Conservation (phyloP, 768 basidiomycete species). For the Mycena vitilis region DNA sequence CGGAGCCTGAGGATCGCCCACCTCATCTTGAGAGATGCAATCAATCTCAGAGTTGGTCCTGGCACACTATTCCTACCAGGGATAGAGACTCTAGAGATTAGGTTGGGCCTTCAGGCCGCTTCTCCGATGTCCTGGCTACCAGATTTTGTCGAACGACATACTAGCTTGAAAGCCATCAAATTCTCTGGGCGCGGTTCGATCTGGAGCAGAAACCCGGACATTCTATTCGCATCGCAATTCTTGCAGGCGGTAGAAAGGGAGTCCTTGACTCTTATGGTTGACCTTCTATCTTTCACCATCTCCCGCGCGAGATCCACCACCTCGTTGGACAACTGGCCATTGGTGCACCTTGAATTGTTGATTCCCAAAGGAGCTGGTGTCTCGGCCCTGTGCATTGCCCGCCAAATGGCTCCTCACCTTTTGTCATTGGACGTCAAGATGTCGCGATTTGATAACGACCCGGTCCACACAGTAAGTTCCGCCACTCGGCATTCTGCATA, state of each 20-base stretch:
- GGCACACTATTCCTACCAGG: conserved; percentile 11
- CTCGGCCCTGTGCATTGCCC: conserved; percentile 3
- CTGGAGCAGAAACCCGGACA: conserved; percentile 6
- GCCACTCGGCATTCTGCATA: neutral
- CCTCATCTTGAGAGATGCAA: neutral
- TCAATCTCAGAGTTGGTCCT: neutral
- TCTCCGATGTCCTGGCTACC: conserved; percentile 9
- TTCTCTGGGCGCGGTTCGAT: neutral
- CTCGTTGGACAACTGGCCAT: conserved; percentile 12
- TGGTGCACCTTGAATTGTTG: neutral
- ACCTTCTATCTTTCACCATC: conserved; percentile 10
- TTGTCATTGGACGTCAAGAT: conserved; percentile 1
- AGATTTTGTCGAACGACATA: conserved; percentile 9
- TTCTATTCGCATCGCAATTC: conserved; percentile 14
- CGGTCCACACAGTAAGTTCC: conserved; percentile 2
- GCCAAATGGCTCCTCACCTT: neutral
- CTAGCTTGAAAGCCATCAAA: conserved; percentile 7
- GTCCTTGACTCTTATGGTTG: neutral
- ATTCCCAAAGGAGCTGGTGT: conserved; percentile 4
- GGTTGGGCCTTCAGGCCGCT: neutral
- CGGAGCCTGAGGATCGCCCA: conserved; percentile 10
- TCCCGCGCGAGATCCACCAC: conserved; percentile 3
- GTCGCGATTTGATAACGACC: neutral
- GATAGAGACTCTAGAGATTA: conserved; percentile 11
- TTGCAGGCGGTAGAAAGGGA: neutral